phyloP scores from a whole-genome alignment of 1,284 basidiomycete species.

The Cerrena zonata region DNA sequence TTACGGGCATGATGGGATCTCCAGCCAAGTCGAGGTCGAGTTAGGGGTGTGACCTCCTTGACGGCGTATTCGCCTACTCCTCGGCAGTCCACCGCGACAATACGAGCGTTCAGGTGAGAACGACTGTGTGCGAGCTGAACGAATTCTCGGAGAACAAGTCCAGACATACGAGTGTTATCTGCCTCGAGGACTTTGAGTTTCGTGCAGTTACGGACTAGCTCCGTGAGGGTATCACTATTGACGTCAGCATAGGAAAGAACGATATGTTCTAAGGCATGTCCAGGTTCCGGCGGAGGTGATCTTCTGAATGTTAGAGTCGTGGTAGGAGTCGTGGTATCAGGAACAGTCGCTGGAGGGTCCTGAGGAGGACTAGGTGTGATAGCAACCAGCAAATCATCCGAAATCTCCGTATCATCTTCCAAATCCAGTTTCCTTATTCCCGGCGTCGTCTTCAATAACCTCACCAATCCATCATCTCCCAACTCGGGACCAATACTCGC shows the following conservation, averaged over 20 bases:
- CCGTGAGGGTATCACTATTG: conserved; percentile 55
- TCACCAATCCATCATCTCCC: conserved; percentile 66
- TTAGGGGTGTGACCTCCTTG: conserved; percentile 48
- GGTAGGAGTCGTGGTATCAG: neutral
- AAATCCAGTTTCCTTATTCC: conserved; percentile 74
- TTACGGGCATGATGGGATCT: conserved; percentile 61
- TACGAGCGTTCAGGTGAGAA: conserved; percentile 42
- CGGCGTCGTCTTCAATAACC: conserved; percentile 66
- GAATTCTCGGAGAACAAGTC: conserved; percentile 63
- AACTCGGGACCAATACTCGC: conserved; percentile 70
- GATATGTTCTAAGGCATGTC: conserved; percentile 68
- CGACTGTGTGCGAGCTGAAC: conserved; percentile 49
- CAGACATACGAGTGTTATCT: conserved; percentile 73
- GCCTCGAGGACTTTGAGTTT: conserved; percentile 64
- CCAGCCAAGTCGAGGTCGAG: conserved; percentile 70
- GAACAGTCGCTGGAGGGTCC: neutral
- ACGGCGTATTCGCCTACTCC: conserved; percentile 57
- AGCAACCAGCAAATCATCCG: conserved; percentile 61
- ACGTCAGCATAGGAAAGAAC: conserved; percentile 69
- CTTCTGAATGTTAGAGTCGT: neutral
- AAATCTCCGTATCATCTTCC: conserved; percentile 75
- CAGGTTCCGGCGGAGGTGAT: conserved; percentile 31
- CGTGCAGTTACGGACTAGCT: conserved; percentile 61
- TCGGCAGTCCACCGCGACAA: conserved; percentile 76
- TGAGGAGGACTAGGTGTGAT: conserved; percentile 48